Percentiles rank a stretch among this genome's conserved stretches.
phyloP scores from a whole-genome alignment of 192 early-diverging fungal genomes.

The Backusella mclennaniae region DNA sequence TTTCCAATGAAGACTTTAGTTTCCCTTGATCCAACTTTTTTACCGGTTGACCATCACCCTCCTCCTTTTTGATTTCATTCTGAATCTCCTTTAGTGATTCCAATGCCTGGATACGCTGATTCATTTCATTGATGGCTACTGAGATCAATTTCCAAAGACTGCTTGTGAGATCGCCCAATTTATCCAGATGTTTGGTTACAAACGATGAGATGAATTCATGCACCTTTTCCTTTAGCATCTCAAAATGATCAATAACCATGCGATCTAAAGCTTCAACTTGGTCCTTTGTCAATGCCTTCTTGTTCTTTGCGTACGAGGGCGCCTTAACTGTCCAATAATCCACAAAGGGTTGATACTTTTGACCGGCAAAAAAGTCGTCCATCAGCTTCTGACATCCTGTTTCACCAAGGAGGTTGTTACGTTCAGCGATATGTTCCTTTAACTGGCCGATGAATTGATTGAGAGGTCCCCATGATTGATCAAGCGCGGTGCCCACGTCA shows the following conservation, averaged over 20 bases:
- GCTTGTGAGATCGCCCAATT: neutral
- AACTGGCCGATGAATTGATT: constrained; percentile 29
- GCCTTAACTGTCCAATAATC: constrained; percentile 45
- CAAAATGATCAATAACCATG: neutral
- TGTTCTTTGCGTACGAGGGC: neutral
- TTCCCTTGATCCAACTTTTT: neutral
- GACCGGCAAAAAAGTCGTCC: constrained; percentile 17
- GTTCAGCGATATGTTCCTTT: constrained; percentile 5
- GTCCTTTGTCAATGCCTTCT: neutral
- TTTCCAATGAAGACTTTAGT: neutral
- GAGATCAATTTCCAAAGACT: neutral
- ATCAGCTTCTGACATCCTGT: constrained; percentile 17
- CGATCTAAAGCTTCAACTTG: neutral
- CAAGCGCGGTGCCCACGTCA: constrained; percentile 57
- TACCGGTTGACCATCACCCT: neutral
- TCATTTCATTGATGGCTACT: neutral
- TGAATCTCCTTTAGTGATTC: neutral
- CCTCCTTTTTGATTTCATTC: neutral
- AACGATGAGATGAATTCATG: neutral
- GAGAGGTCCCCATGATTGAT: constrained; percentile 60
- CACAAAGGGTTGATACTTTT: constrained; percentile 38
- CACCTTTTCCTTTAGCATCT: neutral
- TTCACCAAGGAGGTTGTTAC: constrained; percentile 24
- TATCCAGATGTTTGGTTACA: neutral
- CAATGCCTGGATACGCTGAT: neutral